Conservation (phyloP, 1,284 basidiomycete species). For the Entoloma clypeatum region DNA sequence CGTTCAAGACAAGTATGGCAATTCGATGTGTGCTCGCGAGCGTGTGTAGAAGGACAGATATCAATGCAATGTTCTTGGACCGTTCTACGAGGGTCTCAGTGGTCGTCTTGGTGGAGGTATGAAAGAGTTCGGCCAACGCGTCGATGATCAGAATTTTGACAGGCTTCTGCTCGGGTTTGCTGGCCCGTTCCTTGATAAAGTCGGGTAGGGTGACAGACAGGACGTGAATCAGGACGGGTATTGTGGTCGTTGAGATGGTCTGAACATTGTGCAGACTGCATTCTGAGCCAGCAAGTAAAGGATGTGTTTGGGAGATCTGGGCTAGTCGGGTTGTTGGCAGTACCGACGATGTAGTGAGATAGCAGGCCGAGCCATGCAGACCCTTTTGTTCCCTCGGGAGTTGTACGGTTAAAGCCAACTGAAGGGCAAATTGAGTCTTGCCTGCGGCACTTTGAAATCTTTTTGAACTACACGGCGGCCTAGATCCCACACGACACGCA, state of each 20-base stretch:
- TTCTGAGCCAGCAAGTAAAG: constrained; percentile 39
- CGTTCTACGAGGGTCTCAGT: constrained; percentile 63
- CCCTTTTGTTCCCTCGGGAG: constrained; percentile 52
- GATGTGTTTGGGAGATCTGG: constrained; percentile 52
- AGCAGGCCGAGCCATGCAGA: constrained; percentile 61
- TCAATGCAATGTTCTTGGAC: constrained; percentile 61
- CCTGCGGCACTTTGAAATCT: constrained; percentile 67
- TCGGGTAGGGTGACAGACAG: constrained; percentile 62
- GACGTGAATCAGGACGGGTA: constrained; percentile 63
- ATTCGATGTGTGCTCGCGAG: constrained; percentile 62
- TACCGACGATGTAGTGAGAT: constrained; percentile 69
- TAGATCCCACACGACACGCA: constrained; percentile 25
- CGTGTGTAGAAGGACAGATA: constrained; percentile 64
- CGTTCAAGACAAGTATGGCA: constrained; percentile 82
- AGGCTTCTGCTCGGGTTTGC: constrained; percentile 38
- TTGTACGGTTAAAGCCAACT: constrained; percentile 74
- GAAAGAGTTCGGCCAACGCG: constrained; percentile 78
- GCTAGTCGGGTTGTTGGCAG: constrained; percentile 67
- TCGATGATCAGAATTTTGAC: constrained; percentile 77
- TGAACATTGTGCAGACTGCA: constrained; percentile 67
- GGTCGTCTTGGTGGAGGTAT: constrained; percentile 51
- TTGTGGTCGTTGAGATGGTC: constrained; percentile 54
- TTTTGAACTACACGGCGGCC: constrained; percentile 1
- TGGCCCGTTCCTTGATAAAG: constrained; percentile 42
- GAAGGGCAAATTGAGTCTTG: constrained; percentile 83